Evolutionary conservation across 2,329 filamentous ascomycete species (phyloP).

Genomic region (Pseudocercospora musae): DNA sequence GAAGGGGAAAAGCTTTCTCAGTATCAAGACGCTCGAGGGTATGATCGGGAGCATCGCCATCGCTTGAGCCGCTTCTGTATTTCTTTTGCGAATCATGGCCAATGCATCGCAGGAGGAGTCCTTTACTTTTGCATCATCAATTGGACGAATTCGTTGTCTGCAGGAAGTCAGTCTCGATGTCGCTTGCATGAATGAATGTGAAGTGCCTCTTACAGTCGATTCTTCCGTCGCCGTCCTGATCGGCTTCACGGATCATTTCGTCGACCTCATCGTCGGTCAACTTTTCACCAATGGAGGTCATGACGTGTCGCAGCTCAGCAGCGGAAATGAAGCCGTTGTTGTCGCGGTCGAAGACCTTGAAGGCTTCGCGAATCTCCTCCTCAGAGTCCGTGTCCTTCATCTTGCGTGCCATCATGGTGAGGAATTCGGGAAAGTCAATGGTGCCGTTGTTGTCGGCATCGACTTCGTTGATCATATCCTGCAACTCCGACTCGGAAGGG

Average conservation of each 20-base stretch:
- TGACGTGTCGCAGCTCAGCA: constrained; percentile 60
- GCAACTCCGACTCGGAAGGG: constrained; percentile 59
- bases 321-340: constrained; percentile 64
- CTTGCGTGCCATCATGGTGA: constrained; percentile 63
- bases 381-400: constrained; percentile 61
- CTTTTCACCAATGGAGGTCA: constrained; percentile 64
- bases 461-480: constrained; percentile 66
- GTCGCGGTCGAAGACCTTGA: constrained; percentile 65
- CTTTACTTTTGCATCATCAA: constrained; percentile 56
- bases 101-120: neutral
- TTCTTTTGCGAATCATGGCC: neutral
- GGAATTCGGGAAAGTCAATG: constrained; percentile 65
- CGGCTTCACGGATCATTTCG: constrained; percentile 64
- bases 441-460: constrained; percentile 63
- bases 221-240: constrained; percentile 61
- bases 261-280: constrained; percentile 63
- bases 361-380: constrained; percentile 63
- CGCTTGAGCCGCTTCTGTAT: neutral
- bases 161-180: constrained; percentile 3
- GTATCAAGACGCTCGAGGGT: neutral
- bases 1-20: neutral
- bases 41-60: neutral
- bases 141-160: constrained; percentile 57
- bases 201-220: constrained; percentile 56
- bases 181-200: neutral